Conservation (phyloP, 805 yeast species). For the Saturnispora mendoncae region DNA sequence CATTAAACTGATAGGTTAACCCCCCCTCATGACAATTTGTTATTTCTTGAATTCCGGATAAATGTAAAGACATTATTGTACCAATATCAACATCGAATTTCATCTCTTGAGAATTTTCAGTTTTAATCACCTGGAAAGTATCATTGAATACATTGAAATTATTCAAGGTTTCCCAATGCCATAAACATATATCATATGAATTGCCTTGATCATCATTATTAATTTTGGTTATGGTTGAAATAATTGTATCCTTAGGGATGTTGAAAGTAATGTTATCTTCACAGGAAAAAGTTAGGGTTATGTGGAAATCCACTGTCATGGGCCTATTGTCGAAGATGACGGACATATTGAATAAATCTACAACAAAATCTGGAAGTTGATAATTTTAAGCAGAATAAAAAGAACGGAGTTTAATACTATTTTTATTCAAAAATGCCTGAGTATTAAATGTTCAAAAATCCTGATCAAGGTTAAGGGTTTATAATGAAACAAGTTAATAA, state of each 20-base stretch:
- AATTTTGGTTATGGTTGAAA: conserved; percentile 3
- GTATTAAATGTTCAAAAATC: too few relatives aligned
- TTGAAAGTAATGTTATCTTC: conserved; percentile 46
- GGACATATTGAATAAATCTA: too few relatives aligned
- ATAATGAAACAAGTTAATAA: too few relatives aligned
- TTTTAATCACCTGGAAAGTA: not conserved
- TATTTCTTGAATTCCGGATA: conserved; percentile 1
- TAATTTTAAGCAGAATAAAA: too few relatives aligned
- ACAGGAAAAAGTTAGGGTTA: not conserved
- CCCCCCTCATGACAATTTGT: not conserved
- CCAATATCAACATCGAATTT: conserved; percentile 1
- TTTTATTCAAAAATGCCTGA: too few relatives aligned
- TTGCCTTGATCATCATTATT: conserved; percentile 17
- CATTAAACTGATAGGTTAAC: conserved; percentile 1
- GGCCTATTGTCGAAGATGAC: conserved; percentile 3
- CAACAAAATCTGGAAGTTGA: too few relatives aligned
- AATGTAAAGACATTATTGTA: not conserved
- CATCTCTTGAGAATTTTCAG: not conserved
- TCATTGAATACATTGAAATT: conserved; percentile 2
- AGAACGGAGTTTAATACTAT: too few relatives aligned
- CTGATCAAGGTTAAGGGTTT: too few relatives aligned
- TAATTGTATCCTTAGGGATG: conserved; percentile 4
- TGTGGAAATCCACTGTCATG: not conserved
- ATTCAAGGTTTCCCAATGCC: conserved; percentile 3
- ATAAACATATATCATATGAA: not conserved